Evolutionary conservation across 768 basidiomycete genomes (phyloP), one percentile per base, ranked within the genome.

Genomic region (Sistotremastrum suecicum): DNA sequence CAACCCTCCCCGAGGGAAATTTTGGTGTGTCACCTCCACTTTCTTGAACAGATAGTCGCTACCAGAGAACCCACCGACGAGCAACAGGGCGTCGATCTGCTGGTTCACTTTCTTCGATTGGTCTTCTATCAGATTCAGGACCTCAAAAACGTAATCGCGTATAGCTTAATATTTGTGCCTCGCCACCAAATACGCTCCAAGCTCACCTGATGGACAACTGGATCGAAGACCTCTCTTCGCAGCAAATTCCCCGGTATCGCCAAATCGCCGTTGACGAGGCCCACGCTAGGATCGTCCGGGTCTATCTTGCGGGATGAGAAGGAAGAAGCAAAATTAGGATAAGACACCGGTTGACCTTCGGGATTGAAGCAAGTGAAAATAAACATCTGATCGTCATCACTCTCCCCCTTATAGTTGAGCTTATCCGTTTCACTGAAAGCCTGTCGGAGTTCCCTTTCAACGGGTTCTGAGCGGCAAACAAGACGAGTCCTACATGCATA

Each of bases 291-390:
- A 59, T 91, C 88, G 54, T 87, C 73, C 5, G 80, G 77, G 56
- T 88, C 85, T 49, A 38, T 11, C 37, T 48, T 41, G 31, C 32
- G 34, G 5, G 29, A 31, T 33, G 32, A 8, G 28, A 47, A 37
- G 11, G 37, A 29, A 43, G 20, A 37, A 5, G 39, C 49, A 37
- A 44, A 43, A n/a, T 20, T 20, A 20, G 20, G 20, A 20, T 20
- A 20, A 20, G 20, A 20, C 20, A 20, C 40, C 34, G 9, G 12
- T 20, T 35, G 43, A 42, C 56, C 57, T 52, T 85, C 79, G 10
- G 80, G 77, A 51, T 90, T 90, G 69, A 91, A 91, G 60, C 85
- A 89, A 33, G 79, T 89, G 61, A 90, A 91, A 58, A 85, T 78
- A 65, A 90, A 90, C 68, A 79, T 80, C 71, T 42, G 59, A 83